phyloP scores from a whole-genome alignment of 148 eudicot genomes.

The Agrostemma githago region DNA sequence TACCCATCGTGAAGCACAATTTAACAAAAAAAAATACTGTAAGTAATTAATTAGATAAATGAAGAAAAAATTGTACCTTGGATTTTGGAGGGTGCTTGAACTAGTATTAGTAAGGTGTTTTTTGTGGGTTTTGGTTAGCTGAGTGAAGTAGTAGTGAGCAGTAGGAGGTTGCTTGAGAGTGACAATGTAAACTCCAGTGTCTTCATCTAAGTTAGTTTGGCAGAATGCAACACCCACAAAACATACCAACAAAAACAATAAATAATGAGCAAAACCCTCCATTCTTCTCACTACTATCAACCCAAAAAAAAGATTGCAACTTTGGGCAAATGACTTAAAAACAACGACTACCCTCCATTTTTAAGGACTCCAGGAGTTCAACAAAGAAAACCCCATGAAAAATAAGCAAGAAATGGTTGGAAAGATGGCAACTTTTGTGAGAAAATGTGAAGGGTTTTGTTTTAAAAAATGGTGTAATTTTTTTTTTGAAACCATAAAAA shows the following conservation, averaged over 20 bases:
- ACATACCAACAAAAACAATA: constrained; percentile 24
- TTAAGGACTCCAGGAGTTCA: neutral
- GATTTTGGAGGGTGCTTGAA: constrained; percentile 45
- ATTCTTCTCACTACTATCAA: neutral
- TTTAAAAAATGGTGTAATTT: neutral
- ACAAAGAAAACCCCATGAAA: constrained; percentile 15
- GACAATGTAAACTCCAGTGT: constrained; percentile 73
- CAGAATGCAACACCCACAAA: constrained; percentile 32
- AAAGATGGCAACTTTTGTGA: neutral
- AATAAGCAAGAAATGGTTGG: neutral
- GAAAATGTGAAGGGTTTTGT: neutral
- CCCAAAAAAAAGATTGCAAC: neutral
- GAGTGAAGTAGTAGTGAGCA: constrained; percentile 43
- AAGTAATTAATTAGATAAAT: neutral
- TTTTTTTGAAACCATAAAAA: too few relatives aligned
- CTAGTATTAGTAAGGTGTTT: constrained; percentile 33
- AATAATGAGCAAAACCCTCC: constrained; percentile 13
- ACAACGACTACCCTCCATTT: constrained; percentile 15
- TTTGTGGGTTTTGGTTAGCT: constrained; percentile 29
- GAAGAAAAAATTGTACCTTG: constrained; percentile 40
- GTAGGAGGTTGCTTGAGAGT: constrained; percentile 76
- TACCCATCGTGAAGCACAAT: neutral
- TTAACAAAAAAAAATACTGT: neutral
- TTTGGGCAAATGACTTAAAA: constrained; percentile 8
- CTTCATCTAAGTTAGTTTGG: constrained; percentile 36